These are phyloP conservation scores for Suillus americanus DNA, from an alignment of 768 basidiomycete species.

Conservation along the genomic window DNA sequence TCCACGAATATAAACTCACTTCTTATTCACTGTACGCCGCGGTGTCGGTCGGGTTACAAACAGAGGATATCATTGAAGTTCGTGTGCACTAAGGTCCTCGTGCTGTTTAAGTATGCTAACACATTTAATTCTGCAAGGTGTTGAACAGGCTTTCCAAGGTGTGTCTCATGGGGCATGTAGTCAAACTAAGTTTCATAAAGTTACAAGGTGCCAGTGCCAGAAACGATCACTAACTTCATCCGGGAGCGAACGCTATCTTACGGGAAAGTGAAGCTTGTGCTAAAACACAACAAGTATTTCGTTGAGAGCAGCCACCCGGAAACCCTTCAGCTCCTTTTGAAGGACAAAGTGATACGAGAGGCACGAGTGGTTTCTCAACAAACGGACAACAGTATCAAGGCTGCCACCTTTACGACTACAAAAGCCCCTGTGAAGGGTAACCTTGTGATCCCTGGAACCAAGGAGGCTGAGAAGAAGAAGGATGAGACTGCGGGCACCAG, in stretches of 20 bases:
- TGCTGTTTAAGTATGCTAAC: not conserved
- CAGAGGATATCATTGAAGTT: constrained; percentile 98
- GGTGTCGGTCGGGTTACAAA: constrained; percentile 96
- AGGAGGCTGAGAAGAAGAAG: constrained; percentile 70
- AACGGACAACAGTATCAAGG: constrained; percentile 74
- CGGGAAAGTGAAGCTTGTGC: constrained; percentile 96
- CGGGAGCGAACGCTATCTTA: constrained; percentile 93
- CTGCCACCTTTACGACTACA: constrained; percentile 72
- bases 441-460: constrained; percentile 84
- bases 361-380: constrained; percentile 73
- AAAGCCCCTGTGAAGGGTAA: constrained; percentile 83
- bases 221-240: constrained; percentile 82
- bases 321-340: constrained; percentile 82
- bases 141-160: constrained; percentile 80
- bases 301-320: constrained; percentile 97
- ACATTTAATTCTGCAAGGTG: constrained; percentile 44
- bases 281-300: constrained; percentile 97
- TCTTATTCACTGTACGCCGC: constrained; percentile 98
- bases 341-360: constrained; percentile 82
- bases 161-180: constrained; percentile 7
- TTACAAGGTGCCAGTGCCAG: constrained; percentile 85
- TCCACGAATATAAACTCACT: constrained; percentile 99
- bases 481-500: constrained; percentile 48
- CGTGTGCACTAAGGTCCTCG: constrained; percentile 7
- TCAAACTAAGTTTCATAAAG: constrained; percentile 9